Evolutionary conservation across 345 rosid genomes (phyloP).

Genomic region (Populus tremula): DNA sequence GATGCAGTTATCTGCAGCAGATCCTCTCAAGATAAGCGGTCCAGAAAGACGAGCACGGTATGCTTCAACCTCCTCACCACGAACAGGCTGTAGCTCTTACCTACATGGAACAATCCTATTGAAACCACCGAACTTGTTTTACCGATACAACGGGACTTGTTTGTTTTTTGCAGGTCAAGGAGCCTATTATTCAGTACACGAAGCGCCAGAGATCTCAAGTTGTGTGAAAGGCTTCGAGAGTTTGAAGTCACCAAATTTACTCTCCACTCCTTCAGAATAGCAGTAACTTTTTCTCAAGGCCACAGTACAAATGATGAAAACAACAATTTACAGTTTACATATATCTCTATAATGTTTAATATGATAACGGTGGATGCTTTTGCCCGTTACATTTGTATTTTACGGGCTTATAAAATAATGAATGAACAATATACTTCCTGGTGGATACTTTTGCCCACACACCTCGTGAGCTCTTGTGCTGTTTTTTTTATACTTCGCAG

Average conservation of each 20-base stretch:
- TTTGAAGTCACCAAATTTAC: neutral
- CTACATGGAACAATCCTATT: too few species aligned
- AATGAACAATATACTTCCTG: neutral
- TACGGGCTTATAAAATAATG: neutral
- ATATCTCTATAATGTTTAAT: neutral
- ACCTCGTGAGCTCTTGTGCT: too few species aligned
- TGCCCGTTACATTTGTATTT: neutral
- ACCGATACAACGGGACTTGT: neutral
- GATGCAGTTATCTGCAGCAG: conserved; percentile 43
- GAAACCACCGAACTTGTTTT: neutral
- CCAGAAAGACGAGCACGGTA: conserved; percentile 88
- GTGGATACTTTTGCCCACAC: neutral
- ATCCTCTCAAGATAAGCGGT: conserved; percentile 59
- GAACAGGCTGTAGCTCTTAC: neutral
- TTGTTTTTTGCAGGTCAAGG: conserved; percentile 63
- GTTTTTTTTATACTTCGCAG: too few species aligned
- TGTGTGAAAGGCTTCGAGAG: conserved; percentile 19
- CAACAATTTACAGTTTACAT: neutral
- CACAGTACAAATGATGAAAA: neutral
- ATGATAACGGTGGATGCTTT: neutral
- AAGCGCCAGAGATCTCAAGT: conserved; percentile 83
- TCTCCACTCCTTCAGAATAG: neutral
- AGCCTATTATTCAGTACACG: conserved; percentile 69
- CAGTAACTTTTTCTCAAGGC: neutral
- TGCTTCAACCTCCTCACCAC: neutral